Evolutionary conservation across 768 basidiomycete genomes (phyloP).

Genomic region (Trametes punicea): DNA sequence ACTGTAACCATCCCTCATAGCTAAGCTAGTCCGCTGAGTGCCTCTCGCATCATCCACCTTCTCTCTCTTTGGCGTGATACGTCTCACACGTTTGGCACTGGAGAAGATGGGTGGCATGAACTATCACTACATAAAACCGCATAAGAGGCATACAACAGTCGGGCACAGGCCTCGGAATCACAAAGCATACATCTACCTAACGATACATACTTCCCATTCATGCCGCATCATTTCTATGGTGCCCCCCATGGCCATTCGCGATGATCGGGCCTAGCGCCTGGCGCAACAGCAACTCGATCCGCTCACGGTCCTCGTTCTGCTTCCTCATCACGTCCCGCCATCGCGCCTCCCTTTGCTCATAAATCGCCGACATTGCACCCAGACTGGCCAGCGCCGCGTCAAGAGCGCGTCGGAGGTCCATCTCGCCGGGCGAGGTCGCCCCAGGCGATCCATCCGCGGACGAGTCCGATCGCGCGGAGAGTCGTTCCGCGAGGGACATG

Average conservation of each 20-base stretch:
- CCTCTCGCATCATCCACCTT: too few relatives aligned
- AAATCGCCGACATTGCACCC: constrained; percentile 57
- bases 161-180: neutral
- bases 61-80: too few relatives aligned
- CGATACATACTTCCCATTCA: neutral
- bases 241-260: constrained; percentile 4
- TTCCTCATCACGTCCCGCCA: constrained; percentile 64
- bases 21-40: too few relatives aligned
- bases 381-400: constrained; percentile 68
- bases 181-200: neutral
- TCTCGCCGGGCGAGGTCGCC: constrained; percentile 49
- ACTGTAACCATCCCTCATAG: too few relatives aligned
- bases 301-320: constrained; percentile 63
- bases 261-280: constrained; percentile 49
- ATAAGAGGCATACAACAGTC: constrained; percentile 1
- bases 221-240: neutral
- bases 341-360: constrained; percentile 63
- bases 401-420: constrained; percentile 64
- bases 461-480: constrained; percentile 34
- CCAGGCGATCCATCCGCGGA: constrained; percentile 56
- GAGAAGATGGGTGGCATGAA: too few relatives aligned
- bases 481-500: constrained; percentile 46
- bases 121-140: neutral
- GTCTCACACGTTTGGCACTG: too few relatives aligned
- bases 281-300: constrained; percentile 59